A percentile compares a stretch with the other conserved stretches of the same genome.
These are phyloP conservation scores for Scedosporium boydii DNA, from an alignment of 2,329 filamentous ascomycete species.

Conservation along the genomic window DNA sequence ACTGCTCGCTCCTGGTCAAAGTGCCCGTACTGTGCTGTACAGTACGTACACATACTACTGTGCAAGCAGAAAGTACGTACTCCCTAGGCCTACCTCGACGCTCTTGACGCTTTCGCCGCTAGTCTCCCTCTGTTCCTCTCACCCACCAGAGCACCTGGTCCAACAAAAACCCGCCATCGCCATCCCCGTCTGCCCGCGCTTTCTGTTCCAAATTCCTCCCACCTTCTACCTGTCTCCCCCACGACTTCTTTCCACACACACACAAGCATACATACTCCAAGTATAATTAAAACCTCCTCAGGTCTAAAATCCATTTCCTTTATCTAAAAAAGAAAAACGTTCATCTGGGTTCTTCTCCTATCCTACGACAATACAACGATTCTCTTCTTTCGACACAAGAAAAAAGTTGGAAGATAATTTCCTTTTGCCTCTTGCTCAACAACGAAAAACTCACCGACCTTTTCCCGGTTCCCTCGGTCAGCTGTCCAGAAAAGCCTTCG, in stretches of 20 bases:
- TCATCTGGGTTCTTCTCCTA: background rate
- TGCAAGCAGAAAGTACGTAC: background rate
- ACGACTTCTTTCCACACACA: background rate
- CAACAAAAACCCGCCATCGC: constrained; percentile 8
- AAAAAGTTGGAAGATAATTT: background rate
- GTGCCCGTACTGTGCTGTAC: background rate
- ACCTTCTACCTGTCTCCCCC: constrained; percentile 1
- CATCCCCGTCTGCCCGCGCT: constrained; percentile 7
- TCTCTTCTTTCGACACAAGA: constrained; percentile 1
- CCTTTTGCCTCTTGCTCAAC: background rate
- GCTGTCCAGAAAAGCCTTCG: constrained; percentile 6
- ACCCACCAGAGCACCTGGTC: background rate
- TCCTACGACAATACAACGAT: background rate
- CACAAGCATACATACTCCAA: background rate
- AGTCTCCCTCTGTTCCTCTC: background rate
- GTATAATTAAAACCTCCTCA: background rate
- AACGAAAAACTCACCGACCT: background rate
- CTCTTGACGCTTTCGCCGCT: background rate
- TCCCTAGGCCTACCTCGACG: background rate
- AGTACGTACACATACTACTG: background rate
- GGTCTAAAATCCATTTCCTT: background rate
- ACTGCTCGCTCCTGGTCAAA: background rate
- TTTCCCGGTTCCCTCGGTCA: constrained; percentile 5
- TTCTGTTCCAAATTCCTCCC: constrained; percentile 4
- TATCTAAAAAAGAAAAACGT: background rate